phyloP scores from a whole-genome alignment of 202 grass and related monocot genomes.

The Alloteropsis angusta region DNA sequence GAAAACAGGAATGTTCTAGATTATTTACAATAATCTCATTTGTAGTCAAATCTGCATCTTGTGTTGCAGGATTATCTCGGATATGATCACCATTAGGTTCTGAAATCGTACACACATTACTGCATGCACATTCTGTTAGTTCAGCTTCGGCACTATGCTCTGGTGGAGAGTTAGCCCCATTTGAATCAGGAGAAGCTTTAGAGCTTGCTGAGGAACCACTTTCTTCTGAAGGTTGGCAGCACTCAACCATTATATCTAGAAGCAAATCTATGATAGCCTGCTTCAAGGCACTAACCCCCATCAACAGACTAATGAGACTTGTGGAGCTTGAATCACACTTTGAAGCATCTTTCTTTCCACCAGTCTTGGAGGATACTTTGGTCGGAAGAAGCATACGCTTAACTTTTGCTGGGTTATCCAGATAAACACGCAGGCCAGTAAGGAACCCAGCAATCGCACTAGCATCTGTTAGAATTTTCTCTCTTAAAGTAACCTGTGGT shows the following conservation, averaged over 20 bases:
- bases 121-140: constrained; percentile 27
- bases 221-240: constrained; percentile 81
- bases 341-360: constrained; percentile 48
- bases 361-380: constrained; percentile 45
- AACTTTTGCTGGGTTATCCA: constrained; percentile 76
- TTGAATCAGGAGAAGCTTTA: constrained; percentile 53
- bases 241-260: constrained; percentile 96
- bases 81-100: constrained; percentile 36
- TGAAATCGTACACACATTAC: constrained; percentile 29
- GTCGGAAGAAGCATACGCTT: constrained; percentile 81
- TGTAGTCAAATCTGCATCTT: constrained; percentile 33
- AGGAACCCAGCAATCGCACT: constrained; percentile 85
- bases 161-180: constrained; percentile 47
- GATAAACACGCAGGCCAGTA: constrained; percentile 76
- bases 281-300: constrained; percentile 86
- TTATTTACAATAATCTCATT: constrained; percentile 29
- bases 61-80: constrained; percentile 21
- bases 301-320: constrained; percentile 77
- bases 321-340: constrained; percentile 49
- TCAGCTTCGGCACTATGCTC: constrained; percentile 39
- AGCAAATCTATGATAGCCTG: constrained; percentile 92
- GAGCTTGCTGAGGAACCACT: constrained; percentile 44
- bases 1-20: constrained; percentile 35
- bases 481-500: constrained; percentile 61
- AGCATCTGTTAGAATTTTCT: constrained; percentile 76